phyloP scores from a whole-genome alignment of 2,329 filamentous ascomycete genomes.

The Fusarium sp. region DNA sequence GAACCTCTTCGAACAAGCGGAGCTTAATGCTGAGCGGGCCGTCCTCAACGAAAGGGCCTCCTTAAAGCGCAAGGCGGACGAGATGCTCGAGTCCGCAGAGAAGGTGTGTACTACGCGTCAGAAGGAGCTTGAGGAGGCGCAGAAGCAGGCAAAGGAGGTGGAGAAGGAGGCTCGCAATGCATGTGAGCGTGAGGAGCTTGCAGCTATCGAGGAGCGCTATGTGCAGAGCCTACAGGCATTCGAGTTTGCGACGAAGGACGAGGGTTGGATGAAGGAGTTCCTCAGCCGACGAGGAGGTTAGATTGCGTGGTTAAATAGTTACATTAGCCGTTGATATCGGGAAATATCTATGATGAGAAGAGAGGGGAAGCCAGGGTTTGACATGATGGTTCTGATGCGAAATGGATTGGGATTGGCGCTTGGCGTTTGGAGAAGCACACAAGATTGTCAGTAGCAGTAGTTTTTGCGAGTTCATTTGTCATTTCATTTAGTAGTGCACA shows the following conservation, averaged over 20 bases:
- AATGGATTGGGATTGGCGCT: no score
- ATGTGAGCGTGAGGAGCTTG: neutral
- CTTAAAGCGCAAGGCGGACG: neutral
- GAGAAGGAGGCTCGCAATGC: neutral
- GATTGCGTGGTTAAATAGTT: no score
- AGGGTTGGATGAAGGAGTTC: no score
- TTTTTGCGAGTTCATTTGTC: fast-evolving
- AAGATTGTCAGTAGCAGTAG: no score
- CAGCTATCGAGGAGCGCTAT: neutral
- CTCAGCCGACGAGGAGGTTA: no score
- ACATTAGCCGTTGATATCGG: no score
- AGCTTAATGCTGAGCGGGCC: neutral
- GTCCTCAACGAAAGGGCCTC: neutral
- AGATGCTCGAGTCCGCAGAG: neutral
- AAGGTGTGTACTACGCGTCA: neutral
- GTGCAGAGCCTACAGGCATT: neutral
- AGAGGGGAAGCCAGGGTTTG: no score
- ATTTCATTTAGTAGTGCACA: neutral
- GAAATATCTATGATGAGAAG: no score
- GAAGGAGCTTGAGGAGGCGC: neutral
- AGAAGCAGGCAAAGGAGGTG: neutral
- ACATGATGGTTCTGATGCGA: no score
- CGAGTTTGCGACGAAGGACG: no score
- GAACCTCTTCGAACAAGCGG: neutral
- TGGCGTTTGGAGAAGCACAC: neutral